Evolutionary conservation across 768 basidiomycete species (phyloP).

Genomic region (Suillus placidus): DNA sequence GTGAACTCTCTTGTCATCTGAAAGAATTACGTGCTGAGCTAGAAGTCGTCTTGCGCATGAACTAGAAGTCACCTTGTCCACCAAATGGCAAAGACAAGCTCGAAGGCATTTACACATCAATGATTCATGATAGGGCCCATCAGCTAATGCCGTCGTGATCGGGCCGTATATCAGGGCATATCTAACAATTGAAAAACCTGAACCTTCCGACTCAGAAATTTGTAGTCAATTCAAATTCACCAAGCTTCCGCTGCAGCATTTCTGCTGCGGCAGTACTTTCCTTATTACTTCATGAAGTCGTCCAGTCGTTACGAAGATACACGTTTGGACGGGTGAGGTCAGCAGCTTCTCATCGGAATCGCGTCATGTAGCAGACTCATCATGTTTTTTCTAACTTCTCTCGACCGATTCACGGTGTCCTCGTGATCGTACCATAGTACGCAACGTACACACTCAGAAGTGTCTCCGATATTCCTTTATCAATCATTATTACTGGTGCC

Average conservation of each 20-base stretch:
- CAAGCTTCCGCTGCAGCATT: conserved; percentile 15
- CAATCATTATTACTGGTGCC: conserved; percentile 27
- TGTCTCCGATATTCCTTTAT: no score
- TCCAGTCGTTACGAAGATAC: neutral
- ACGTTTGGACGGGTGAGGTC: neutral
- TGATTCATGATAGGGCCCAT: neutral
- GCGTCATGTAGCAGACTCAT: conserved; percentile 31
- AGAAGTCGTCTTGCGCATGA: neutral
- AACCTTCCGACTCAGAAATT: neutral
- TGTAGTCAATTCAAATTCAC: neutral
- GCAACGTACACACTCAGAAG: conserved; percentile 41
- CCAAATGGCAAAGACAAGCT: neutral
- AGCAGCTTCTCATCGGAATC: conserved; percentile 30
- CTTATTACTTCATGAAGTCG: conserved; percentile 14
- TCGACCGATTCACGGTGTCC: conserved; percentile 24
- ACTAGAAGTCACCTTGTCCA: neutral
- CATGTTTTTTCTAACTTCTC: conserved; percentile 10
- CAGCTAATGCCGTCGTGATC: neutral
- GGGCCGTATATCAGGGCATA: neutral
- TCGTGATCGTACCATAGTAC: conserved; percentile 24
- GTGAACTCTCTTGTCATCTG: neutral
- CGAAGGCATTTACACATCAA: conserved; percentile 1
- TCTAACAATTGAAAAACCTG: neutral
- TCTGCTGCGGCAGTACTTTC: conserved; percentile 13
- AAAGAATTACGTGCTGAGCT: conserved; percentile 1